These are phyloP conservation scores for Neckera pumila DNA, from an alignment of 225 moss, liverwort and hornwort species.

Conservation along the genomic window DNA sequence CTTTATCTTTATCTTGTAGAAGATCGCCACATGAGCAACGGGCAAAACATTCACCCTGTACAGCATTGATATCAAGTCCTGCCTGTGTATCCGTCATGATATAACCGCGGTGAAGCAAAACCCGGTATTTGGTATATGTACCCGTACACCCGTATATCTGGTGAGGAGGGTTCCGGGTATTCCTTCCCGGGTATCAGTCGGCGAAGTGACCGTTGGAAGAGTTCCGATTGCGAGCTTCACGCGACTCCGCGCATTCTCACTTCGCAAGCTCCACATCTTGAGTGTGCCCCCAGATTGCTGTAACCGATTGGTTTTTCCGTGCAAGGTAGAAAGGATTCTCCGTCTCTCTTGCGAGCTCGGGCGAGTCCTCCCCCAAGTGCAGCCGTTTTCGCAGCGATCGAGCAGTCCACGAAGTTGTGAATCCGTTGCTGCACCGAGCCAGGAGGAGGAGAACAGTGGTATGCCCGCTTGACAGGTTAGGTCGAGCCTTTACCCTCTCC, in stretches of 20 bases:
- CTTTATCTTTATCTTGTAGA: background rate
- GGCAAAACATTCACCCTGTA: background rate
- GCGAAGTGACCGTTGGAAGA: background rate
- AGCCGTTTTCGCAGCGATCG: background rate
- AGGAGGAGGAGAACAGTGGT: background rate
- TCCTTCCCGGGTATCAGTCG: rapidly evolving
- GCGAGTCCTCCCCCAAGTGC: too few relatives aligned
- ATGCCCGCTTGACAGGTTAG: background rate
- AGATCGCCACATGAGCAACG: background rate
- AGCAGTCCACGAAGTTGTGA: background rate
- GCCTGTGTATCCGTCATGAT: background rate
- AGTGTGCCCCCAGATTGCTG: background rate
- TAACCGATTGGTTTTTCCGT: background rate
- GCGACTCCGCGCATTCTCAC: background rate
- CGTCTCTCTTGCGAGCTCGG: background rate
- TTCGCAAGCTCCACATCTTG: background rate
- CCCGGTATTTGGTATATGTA: background rate
- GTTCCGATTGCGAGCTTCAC: background rate
- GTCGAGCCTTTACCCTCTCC: background rate
- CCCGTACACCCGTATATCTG: background rate
- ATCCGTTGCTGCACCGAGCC: background rate
- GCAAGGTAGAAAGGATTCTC: background rate
- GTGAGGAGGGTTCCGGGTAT: background rate
- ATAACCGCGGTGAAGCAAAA: background rate
- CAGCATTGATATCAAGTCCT: background rate